Evolutionary conservation across 2,329 filamentous ascomycete species (phyloP), one percentile per base, ranked within the genome.

Genomic region (Pseudogymnoascus sp.): DNA sequence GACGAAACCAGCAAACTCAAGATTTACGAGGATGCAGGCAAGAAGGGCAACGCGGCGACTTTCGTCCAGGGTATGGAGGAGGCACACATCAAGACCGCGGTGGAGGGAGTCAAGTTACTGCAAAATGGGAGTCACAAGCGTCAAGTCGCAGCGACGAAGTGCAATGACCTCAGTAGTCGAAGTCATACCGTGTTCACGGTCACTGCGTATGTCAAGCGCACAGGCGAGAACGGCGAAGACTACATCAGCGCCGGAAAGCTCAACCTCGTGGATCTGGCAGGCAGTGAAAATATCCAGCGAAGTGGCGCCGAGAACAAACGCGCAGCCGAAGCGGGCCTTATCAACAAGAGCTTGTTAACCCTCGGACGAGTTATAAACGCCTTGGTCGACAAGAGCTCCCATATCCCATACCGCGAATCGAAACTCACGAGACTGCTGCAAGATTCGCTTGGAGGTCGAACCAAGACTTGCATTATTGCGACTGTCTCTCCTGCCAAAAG

Each of bases 81-180:
- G 77, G 89, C 90, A 6, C 90, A 96, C 74, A 96, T 99, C 71
- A 90, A 90, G 73, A 90, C 81, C 68, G 93, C 95, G 0, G 82
- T 85, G 11, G 89, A 92, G 61, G 95, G 95, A 66, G 93, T 99
- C 76, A 90, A 90, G 76, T 83, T 97, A 67, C 84, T 99, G 54
- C 91, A 95, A 71, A 84, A 89, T 68, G 96, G 95, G 67, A 97
- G 92, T 75, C 83, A 95, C 77, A 96, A 93, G 77, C 89, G 95
- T 61, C 95, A 99, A 76, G 95, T 99, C n/a, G 96, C 95, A 5
- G 92, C 96, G 3, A 99, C 95, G n/a, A 98, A 98, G 77, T 99
- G 95, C 83, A 99, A 99, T 75, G 95, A 99, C 71, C 85, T 98
- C 63, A 97, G 93, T 77, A 97, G 93, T 71, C 87, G 95, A 75